Evolutionary conservation across 257 asterid genomes (phyloP), one percentile per base, ranked within the genome.

Genomic region (Petrea volubilis): DNA sequence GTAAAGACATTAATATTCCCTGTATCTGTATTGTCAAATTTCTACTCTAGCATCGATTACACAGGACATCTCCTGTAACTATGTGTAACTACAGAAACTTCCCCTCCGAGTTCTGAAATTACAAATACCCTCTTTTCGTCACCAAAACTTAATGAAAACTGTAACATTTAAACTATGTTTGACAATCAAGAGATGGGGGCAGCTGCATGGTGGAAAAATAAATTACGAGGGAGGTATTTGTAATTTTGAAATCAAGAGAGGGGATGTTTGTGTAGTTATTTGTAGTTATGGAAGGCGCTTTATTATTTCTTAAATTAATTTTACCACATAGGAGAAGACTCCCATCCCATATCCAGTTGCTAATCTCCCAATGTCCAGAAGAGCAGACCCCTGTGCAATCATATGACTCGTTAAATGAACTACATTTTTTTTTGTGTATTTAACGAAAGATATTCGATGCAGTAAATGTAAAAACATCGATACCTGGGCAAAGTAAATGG

Each of bases 311-410:
- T n/a, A n/a, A 44, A 13, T 0, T 14, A 47, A 43, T 49, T 20
- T 31, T 89, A 91, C 98, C 96, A 87, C 97, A 63, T 79, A 93
- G 11, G 97, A 91, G 73, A 89, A 91, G 29, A 91, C 94, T 83
- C 97, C 97, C 96, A 89, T 91, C 58, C 98, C 98, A 83, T 89
- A 91, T 78, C 97, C 97, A 27, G 96, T 91, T 41, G 95, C 96
- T 43, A 91, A 67, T 76, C 99, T 85, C 59, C 99, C 98, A 9
- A 92, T 70, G 74, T 92, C 98, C 74, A 95, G 83, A 63, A 82
- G 81, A 47, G 79, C 50, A 23, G 64, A 83, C 31, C 86, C 89
- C 97, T 84, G 68, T 76, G 57, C 29, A 76, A 69, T 64, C 51
- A 67, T 18, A 18, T 50, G 62, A 47, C 15, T n/a, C 36, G 31